Base-by-base conservation (phyloP, 164 flowering plant species). In the Dillenia suffruticosa region DNA sequence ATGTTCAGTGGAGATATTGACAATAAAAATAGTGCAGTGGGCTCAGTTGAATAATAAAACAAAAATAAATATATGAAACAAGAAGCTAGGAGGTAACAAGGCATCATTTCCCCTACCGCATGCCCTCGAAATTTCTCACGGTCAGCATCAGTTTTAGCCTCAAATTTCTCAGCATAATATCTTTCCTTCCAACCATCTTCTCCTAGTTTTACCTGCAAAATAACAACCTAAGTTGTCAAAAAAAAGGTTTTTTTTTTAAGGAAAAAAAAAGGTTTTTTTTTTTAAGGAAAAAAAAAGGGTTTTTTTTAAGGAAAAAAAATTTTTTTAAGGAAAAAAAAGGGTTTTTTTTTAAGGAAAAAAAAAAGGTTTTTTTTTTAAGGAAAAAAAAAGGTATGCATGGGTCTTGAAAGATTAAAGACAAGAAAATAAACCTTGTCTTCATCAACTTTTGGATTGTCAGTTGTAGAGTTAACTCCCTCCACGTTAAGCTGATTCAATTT, bases 121-220 rank as follows among this genome's bases (percentile, higher is more conserved):
- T 74, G 60, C 40, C 48, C 66, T 61, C 60, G 67, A 49, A 66
- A 48, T 52, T 44, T 63, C 13, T 75, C 70, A 40, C 17, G 54
- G 46, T 75, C 80, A 44, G 74, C 79, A 17, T 59, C 52, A 63
- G 61, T 70, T 63, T 59, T 43, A 16, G 57, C 70, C 17, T 56
- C 65, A 71, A 77, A 81, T 53, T 81, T 79, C 58, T 64, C 73
- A 12, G 67, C 54, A 61, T 79, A 81, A 51, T 26, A 77, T 53
- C 77, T 72, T 32, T 74, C 74, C 59, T 76, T 81, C 80, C 80
- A 76, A 8, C 82, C 77, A 46, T 58, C 62, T 69, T 77, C 75
- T 56, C 72, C 82, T 14, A 75, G 57, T 48, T 68, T 73, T 57
- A 74, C 63, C 81, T 80, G 72, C 62, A 12, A 59, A 53, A 64